Evolutionary conservation across 192 early-diverging fungal genomes (phyloP).

Genomic region (Coemansia sp.): DNA sequence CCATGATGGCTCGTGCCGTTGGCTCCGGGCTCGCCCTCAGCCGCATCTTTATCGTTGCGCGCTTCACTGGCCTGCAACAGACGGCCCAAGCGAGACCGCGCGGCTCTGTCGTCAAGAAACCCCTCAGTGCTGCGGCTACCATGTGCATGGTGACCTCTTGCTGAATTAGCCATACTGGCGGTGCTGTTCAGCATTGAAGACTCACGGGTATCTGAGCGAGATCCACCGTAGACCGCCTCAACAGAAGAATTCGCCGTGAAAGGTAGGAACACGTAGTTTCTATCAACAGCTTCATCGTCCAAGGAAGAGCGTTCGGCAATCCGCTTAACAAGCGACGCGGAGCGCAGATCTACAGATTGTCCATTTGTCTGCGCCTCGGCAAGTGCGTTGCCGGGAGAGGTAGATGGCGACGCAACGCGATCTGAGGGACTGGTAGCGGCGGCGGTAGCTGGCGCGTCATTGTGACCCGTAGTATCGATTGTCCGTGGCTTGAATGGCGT

Average conservation of each 20-base stretch:
- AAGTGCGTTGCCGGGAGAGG: not conserved
- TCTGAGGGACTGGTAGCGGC: not conserved
- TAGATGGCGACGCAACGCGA: not conserved
- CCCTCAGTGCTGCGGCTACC: not conserved
- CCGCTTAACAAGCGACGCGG: not conserved
- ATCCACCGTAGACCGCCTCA: slow-evolving; percentile 52
- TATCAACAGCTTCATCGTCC: slow-evolving; percentile 10
- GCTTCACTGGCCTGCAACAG: not conserved
- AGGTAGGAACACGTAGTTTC: slow-evolving; percentile 10
- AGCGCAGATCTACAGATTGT: not conserved
- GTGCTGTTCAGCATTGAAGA: slow-evolving; percentile 9
- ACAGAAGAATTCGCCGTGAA: slow-evolving; percentile 42
- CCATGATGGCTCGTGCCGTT: not conserved
- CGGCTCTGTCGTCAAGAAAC: not conserved
- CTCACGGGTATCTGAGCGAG: slow-evolving; percentile 27
- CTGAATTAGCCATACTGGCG: not conserved
- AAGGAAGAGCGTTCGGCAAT: not conserved
- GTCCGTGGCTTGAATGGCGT: not conserved
- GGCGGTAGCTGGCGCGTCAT: not conserved
- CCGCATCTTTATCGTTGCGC: not conserved
- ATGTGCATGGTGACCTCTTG: not conserved
- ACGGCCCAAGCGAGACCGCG: slow-evolving; percentile 1
- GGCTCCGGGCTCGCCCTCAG: not conserved
- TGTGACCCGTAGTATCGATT: not conserved
- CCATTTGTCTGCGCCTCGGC: not conserved